Evolutionary conservation across 148 eudicot genomes (phyloP).

Genomic region (Drosera capensis): DNA sequence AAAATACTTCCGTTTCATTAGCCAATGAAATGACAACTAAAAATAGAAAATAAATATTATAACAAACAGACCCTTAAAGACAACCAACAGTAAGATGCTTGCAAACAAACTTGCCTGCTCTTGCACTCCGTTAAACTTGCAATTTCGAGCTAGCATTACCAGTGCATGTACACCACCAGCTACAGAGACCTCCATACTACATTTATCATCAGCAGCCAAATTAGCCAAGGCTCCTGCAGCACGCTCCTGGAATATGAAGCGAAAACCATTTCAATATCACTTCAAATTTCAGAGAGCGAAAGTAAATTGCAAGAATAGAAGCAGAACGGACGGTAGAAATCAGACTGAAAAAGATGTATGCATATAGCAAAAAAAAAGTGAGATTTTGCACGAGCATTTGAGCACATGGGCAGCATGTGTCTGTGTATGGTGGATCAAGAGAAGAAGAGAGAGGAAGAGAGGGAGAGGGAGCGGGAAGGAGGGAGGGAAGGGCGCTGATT

Average conservation of each 20-base stretch:
- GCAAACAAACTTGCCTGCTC: slow-evolving; percentile 49
- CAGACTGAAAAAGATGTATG: too few species aligned
- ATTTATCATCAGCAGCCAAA: slow-evolving; percentile 93
- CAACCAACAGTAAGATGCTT: neutral
- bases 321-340: neutral
- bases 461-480: neutral
- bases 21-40: neutral
- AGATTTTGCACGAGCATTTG: too few species aligned
- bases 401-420: too few species aligned
- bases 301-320: neutral
- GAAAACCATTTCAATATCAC: neutral
- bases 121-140: slow-evolving; percentile 91
- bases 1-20: too few species aligned
- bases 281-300: neutral
- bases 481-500: neutral
- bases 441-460: neutral
- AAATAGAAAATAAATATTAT: neutral
- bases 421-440: too few species aligned
- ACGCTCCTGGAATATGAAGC: slow-evolving; percentile 57
- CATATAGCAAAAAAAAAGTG: too few species aligned
- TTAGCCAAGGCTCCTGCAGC: slow-evolving; percentile 98
- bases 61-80: neutral
- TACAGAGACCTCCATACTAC: slow-evolving; percentile 87
- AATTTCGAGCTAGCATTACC: slow-evolving; percentile 73
- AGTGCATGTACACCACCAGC: slow-evolving; percentile 90